phyloP scores from a whole-genome alignment of 495 filamentous ascomycete species.

The Talaromyces proteolyticus region DNA sequence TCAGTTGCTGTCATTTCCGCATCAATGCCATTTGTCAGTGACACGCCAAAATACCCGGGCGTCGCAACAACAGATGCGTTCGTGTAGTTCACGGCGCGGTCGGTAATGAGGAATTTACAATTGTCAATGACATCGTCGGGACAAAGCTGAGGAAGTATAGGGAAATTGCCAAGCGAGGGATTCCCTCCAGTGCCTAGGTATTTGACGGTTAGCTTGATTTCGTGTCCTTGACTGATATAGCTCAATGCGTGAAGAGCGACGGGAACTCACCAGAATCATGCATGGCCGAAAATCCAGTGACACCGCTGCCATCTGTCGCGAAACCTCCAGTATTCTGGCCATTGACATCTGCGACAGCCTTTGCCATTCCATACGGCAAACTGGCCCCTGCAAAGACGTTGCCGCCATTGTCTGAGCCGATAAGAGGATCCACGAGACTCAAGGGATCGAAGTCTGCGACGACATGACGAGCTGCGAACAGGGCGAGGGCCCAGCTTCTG shows the following conservation, averaged over 20 bases:
- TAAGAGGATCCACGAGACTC: constrained; percentile 42
- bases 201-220: no score
- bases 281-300: constrained; percentile 58
- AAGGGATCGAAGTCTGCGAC: constrained; percentile 13
- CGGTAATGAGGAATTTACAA: constrained; percentile 52
- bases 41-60: constrained; percentile 63
- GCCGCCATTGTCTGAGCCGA: constrained; percentile 51
- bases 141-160: constrained; percentile 63
- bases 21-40: constrained; percentile 49
- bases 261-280: constrained; percentile 55
- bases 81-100: constrained; percentile 35
- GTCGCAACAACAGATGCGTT: constrained; percentile 51
- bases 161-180: constrained; percentile 66
- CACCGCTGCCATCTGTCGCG: constrained; percentile 54
- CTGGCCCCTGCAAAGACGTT: constrained; percentile 70
- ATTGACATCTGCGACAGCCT: constrained; percentile 66
- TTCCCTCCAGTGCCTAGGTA: constrained; percentile 53
- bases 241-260: no score
- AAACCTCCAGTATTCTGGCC: constrained; percentile 67
- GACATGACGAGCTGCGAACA: not conserved
- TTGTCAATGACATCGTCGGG: constrained; percentile 52
- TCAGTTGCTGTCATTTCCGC: constrained; percentile 66
- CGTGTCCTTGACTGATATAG: no score
- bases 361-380: constrained; percentile 69
- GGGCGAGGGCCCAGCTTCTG: not conserved